Evolutionary conservation across 2,329 filamentous ascomycete species (phyloP).

Genomic region (Claviceps sp.): DNA sequence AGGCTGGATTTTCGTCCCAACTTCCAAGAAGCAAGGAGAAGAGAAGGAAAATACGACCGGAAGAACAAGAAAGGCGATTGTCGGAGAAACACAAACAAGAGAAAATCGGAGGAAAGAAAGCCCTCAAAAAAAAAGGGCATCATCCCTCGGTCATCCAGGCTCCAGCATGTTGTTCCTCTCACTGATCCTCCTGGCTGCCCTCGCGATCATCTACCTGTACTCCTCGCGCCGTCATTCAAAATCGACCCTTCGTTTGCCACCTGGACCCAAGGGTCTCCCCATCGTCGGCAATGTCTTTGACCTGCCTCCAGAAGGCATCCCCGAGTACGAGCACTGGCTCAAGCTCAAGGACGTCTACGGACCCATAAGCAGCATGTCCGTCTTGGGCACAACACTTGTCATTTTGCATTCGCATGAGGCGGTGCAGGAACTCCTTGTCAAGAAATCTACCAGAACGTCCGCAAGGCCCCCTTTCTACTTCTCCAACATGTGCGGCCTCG

Average conservation of each 20-base stretch:
- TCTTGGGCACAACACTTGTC: slow-evolving; percentile 26
- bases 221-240: background rate
- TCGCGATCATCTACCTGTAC: background rate
- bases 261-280: slow-evolving; percentile 5
- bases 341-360: slow-evolving; percentile 19
- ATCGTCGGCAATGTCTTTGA: slow-evolving; percentile 5
- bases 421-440: slow-evolving; percentile 25
- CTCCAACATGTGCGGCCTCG: background rate
- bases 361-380: slow-evolving; percentile 27
- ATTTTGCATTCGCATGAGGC: slow-evolving; percentile 24
- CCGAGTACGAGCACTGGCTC: slow-evolving; percentile 5
- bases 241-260: slow-evolving; percentile 1
- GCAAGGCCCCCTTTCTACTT: slow-evolving; percentile 14
- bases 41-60: background rate
- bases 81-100: too few species aligned
- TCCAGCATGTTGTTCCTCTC: background rate
- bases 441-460: slow-evolving; percentile 21
- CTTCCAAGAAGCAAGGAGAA: background rate
- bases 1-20: too few species aligned
- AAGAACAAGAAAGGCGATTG: too few species aligned
- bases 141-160: background rate
- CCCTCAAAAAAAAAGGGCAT: background rate
- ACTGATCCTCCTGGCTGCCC: background rate
- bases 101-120: background rate
- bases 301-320: background rate